Evolutionary conservation across 306 rosid species (phyloP).

Genomic region (Cicer pinnatifidum): DNA sequence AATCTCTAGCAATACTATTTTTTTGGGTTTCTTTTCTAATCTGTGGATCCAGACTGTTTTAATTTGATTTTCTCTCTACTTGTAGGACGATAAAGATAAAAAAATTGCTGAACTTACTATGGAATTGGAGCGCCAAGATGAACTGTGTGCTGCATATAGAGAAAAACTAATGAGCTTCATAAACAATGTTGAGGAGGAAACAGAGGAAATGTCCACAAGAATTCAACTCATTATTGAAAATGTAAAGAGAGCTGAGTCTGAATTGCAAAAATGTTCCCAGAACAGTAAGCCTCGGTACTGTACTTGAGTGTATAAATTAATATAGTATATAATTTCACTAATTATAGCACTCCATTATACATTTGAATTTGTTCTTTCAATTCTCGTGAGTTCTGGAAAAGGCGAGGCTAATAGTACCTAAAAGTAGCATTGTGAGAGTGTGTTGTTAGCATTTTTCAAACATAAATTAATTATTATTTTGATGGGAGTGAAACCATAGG

Average conservation of each 20-base stretch:
- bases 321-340: constrained; percentile 39
- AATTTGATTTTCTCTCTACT: constrained; percentile 22
- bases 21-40: neutral
- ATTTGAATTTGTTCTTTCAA: constrained; percentile 28
- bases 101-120: constrained; percentile 78
- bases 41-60: constrained; percentile 22
- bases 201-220: constrained; percentile 74
- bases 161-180: constrained; percentile 72
- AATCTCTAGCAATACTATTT: neutral
- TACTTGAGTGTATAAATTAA: constrained; percentile 39
- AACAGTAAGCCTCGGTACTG: constrained; percentile 45
- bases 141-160: constrained; percentile 67
- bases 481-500: neutral
- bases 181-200: constrained; percentile 65
- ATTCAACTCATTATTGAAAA: constrained; percentile 67
- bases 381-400: neutral
- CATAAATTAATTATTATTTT: too few relatives aligned
- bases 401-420: neutral
- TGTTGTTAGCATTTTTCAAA: neutral
- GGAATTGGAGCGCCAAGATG: constrained; percentile 87
- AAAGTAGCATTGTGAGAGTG: neutral
- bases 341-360: constrained; percentile 38
- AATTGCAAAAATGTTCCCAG: constrained; percentile 53
- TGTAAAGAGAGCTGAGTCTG: constrained; percentile 74
- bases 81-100: constrained; percentile 82